These are phyloP conservation scores for Comarum palustre DNA, from an alignment of 306 rosid species.

Conservation along the genomic window DNA sequence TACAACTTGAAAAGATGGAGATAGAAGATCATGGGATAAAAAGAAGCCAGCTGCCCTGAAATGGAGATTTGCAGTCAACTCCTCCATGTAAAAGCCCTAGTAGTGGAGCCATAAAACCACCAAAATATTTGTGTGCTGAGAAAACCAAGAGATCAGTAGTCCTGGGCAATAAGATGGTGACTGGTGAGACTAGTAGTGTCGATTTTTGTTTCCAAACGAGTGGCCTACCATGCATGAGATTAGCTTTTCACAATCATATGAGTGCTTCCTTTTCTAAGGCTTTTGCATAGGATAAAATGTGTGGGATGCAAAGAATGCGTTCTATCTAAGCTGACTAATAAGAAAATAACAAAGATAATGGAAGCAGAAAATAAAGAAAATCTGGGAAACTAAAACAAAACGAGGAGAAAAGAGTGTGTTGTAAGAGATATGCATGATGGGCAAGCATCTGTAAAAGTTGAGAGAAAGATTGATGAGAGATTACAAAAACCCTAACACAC, in stretches of 20 bases:
- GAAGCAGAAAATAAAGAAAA: neutral
- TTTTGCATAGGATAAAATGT: constrained; percentile 39
- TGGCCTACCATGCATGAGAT: constrained; percentile 40
- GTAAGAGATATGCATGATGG: constrained; percentile 53
- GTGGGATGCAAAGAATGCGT: constrained; percentile 65
- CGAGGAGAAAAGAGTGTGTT: constrained; percentile 21
- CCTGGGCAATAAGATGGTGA: constrained; percentile 16
- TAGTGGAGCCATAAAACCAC: constrained; percentile 53
- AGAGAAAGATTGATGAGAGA: no score
- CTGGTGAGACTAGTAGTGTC: constrained; percentile 10
- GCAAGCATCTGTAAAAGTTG: constrained; percentile 57
- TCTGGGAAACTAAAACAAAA: neutral
- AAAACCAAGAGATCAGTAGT: constrained; percentile 15
- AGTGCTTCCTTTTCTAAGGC: constrained; percentile 58
- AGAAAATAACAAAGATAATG: constrained; percentile 1
- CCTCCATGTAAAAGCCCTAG: constrained; percentile 41
- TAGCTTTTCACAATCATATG: constrained; percentile 54
- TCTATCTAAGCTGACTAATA: constrained; percentile 75
- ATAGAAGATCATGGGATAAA: constrained; percentile 33
- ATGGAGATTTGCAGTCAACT: constrained; percentile 38
- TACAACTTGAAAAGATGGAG: constrained; percentile 12
- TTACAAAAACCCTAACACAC: constrained; percentile 45
- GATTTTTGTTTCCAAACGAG: constrained; percentile 26
- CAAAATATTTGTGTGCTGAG: constrained; percentile 15
- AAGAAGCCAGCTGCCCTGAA: constrained; percentile 21